A percentile compares a stretch with the other conserved stretches of the same genome.
Evolutionary conservation across 345 rosid genomes (phyloP).

Genomic region (Linum usitatissimum): DNA sequence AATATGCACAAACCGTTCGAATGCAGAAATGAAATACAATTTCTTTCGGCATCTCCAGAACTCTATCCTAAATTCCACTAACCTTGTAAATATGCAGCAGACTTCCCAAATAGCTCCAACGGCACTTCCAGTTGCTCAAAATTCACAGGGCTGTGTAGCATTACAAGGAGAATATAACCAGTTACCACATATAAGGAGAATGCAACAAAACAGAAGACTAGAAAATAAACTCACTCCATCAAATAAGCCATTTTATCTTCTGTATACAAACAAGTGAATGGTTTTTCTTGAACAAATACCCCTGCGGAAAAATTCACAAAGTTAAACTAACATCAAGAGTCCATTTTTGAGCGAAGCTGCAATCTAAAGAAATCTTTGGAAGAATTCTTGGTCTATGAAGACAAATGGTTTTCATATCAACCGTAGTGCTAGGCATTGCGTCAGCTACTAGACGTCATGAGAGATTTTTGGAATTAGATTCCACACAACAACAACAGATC

Average conservation of each 20-base stretch:
- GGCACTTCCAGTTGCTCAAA: conserved; percentile 87
- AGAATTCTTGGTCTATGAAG: too few species aligned
- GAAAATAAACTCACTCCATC: conserved; percentile 58
- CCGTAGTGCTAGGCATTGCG: not conserved
- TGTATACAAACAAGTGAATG: conserved; percentile 69
- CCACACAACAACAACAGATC: not conserved
- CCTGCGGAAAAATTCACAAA: conserved; percentile 31
- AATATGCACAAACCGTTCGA: not conserved
- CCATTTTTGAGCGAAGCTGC: not conserved
- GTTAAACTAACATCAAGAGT: conserved; percentile 5
- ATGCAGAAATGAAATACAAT: too few species aligned
- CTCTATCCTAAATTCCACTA: conserved; percentile 9
- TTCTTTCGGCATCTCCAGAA: too few species aligned
- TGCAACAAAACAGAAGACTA: not conserved
- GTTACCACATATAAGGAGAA: not conserved
- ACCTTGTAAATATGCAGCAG: conserved; percentile 72
- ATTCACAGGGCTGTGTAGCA: conserved; percentile 48
- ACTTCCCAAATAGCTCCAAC: conserved; percentile 59
- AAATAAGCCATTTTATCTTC: conserved; percentile 52
- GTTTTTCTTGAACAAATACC: conserved; percentile 73
- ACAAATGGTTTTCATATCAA: too few species aligned
- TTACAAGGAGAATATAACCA: conserved; percentile 7
- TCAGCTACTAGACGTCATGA: not conserved
- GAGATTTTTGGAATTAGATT: not conserved
- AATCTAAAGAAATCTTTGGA: too few species aligned